Evolutionary conservation across 2,329 filamentous ascomycete genomes (phyloP).

Genomic region (Harringtonia aguacate): DNA sequence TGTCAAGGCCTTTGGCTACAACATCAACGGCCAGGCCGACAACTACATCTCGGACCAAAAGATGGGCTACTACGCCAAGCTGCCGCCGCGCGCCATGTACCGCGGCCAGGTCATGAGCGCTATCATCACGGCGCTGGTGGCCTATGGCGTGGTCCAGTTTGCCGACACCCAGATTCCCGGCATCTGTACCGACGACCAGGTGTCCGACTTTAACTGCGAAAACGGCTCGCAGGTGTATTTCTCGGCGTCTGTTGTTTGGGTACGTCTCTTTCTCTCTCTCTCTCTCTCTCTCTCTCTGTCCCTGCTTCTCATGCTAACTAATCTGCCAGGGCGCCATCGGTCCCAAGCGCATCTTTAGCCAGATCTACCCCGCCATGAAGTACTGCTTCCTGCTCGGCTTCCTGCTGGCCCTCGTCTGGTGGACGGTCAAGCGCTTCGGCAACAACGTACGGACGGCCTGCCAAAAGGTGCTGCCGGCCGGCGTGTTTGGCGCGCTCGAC

Average conservation of each 20-base stretch:
- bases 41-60: slow-evolving; percentile 15
- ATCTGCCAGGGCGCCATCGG: slow-evolving; percentile 5
- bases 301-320: not conserved
- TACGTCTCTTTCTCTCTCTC: not conserved
- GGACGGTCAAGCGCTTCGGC: slow-evolving; percentile 2
- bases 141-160: slow-evolving; percentile 4
- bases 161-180: not conserved
- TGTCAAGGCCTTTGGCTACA: slow-evolving; percentile 24
- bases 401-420: slow-evolving; percentile 6
- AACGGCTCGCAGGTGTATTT: slow-evolving; percentile 2
- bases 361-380: slow-evolving; percentile 5
- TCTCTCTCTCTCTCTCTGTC: not conserved
- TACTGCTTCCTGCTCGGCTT: slow-evolving; percentile 9
- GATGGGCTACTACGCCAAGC: slow-evolving; percentile 20
- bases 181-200: slow-evolving; percentile 6
- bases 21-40: slow-evolving; percentile 10
- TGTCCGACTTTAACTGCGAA: slow-evolving; percentile 1
- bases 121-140: slow-evolving; percentile 6
- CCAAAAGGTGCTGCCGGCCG: not conserved
- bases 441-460: not conserved
- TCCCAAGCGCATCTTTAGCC: slow-evolving; percentile 6
- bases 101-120: slow-evolving; percentile 21
- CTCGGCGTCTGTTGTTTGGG: slow-evolving; percentile 5
- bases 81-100: slow-evolving; percentile 24
- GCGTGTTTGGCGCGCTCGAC: not conserved